Evolutionary conservation across 139 green algal genomes (phyloP), one percentile per base, ranked within the genome.

Genomic region (Coelastrella sp.): DNA sequence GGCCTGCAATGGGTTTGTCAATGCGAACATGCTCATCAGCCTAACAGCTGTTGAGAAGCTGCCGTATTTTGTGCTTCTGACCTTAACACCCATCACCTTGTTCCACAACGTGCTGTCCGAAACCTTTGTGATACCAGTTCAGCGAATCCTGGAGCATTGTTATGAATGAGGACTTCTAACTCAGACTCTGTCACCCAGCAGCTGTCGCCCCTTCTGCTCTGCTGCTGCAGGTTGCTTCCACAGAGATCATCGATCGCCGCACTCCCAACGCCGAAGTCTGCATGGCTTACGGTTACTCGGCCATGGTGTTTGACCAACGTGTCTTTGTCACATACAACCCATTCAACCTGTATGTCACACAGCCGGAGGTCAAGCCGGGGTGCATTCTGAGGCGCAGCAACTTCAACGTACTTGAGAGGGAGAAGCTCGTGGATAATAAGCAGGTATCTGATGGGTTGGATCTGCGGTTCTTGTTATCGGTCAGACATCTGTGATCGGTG

Each of bases 241-340:
- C 98, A 11, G 96, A 99, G 81, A 96, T 99, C 59, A 96, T 99
- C 32, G 98, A 99, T 93, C 90, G 96, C n/a, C 95, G 97, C 60
- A 99, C 98, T 17, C 98, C 98, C 68, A 99, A 98, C 90, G 94
- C 94, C 2, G 97, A 99, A 58, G 73, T 99, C 11, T 99, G 97
- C 94, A 98, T 98, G 96, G 98, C 98, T 17, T 99, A 99, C 88
- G 98, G 98, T 23, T 99, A 99, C 92, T 96, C 90, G 58, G 97
- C 98, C n/a, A 99, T 99, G 96, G 98, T 99, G 13, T 99, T 99
- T 87, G 98, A 99, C 94, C 97, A 99, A 94, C 96, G 98, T 47
- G 91, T 99, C 10, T 99, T 99, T 83, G 97, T 99, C 4, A 99
- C 98, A 0, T 99, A 99, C 95, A 99, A 99, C 93, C 98, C 98